These are phyloP conservation scores for Starmera amethionina DNA, from an alignment of 805 yeast genomes.

Conservation along the genomic window DNA sequence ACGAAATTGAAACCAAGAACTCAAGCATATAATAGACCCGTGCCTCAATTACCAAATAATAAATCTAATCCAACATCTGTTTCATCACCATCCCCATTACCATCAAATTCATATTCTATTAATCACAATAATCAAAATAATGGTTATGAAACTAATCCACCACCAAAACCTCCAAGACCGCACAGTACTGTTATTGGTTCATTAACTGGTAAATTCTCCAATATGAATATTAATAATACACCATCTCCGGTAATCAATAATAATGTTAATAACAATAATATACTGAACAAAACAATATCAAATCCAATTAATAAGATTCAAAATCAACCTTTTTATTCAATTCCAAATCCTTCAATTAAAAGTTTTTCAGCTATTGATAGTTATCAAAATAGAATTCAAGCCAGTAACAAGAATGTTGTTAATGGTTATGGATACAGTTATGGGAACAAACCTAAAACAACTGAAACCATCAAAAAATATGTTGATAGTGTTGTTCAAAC, in stretches of 20 bases:
- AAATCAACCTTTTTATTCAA: neutral
- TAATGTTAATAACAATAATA: neutral
- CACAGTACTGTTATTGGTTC: neutral
- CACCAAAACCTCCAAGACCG: conserved; percentile 15
- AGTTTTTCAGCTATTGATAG: too few relatives aligned
- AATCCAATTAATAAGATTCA: neutral
- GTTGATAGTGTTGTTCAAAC: conserved; percentile 20
- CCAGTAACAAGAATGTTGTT: too few relatives aligned
- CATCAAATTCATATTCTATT: neutral
- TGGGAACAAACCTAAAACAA: neutral
- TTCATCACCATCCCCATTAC: neutral
- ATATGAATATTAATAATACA: too few relatives aligned
- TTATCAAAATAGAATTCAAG: too few relatives aligned
- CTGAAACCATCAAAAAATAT: conserved; percentile 10
- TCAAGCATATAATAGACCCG: neutral
- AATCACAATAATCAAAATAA: neutral
- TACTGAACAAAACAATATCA: conserved; percentile 9
- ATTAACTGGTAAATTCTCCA: too few relatives aligned
- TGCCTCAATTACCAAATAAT: neutral
- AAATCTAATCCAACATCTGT: neutral
- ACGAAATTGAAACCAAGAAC: conserved; percentile 19
- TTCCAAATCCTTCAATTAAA: neutral
- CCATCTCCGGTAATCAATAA: too few relatives aligned
- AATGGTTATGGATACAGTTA: too few relatives aligned
- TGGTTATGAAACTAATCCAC: conserved; percentile 2